Evolutionary conservation across 2,329 filamentous ascomycete species (phyloP).

Genomic region (Trichophyton schoenleinii): DNA sequence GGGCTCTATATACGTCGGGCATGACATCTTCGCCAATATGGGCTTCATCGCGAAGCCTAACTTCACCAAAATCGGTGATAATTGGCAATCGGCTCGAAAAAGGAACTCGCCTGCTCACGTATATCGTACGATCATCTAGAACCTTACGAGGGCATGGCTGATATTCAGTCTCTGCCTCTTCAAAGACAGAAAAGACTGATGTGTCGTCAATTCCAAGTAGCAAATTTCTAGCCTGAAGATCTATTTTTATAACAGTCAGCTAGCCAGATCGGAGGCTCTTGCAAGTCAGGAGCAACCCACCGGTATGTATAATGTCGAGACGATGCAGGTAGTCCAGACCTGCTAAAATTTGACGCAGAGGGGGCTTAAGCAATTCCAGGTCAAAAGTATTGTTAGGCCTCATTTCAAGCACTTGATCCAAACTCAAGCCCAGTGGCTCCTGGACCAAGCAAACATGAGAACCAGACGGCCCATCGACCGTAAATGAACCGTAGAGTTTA

Average conservation of each 20-base stretch:
- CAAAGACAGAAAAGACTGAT: constrained; percentile 8
- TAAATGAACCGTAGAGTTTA: constrained; percentile 11
- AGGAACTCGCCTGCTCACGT: constrained; percentile 8
- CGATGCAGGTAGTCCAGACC: constrained; percentile 6
- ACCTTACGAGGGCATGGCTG: constrained; percentile 9
- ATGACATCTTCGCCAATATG: constrained; percentile 12
- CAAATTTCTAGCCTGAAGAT: constrained; percentile 9
- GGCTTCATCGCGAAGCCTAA: neutral
- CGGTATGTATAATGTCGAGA: constrained; percentile 7
- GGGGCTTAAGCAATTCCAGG: constrained; percentile 9
- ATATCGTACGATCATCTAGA: constrained; percentile 10
- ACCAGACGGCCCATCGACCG: constrained; percentile 5
- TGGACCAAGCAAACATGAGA: constrained; percentile 10
- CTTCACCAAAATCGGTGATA: constrained; percentile 10
- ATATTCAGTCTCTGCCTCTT: constrained; percentile 9
- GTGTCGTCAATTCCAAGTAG: constrained; percentile 6
- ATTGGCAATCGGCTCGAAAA: neutral
- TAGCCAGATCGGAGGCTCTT: neutral
- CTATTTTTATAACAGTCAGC: neutral
- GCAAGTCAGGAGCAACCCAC: neutral
- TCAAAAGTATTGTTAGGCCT: constrained; percentile 4
- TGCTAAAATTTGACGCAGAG: constrained; percentile 6
- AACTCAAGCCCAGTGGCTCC: constrained; percentile 9
- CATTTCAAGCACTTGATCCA: constrained; percentile 10
- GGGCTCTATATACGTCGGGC: constrained; percentile 17